These are phyloP conservation scores for Millerago galiae DNA, from an alignment of 805 yeast genomes.

Conservation along the genomic window DNA sequence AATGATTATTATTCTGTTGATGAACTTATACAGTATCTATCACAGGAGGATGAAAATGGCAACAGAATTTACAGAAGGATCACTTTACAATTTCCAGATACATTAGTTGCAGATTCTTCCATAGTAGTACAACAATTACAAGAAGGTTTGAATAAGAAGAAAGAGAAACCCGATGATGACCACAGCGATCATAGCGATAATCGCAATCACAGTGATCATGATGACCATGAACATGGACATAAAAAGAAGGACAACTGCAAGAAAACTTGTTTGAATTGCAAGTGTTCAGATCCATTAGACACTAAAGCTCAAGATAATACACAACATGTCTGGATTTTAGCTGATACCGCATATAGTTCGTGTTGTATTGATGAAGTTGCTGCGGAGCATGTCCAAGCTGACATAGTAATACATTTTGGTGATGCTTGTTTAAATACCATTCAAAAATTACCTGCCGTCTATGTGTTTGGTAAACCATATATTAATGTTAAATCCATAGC, in stretches of 20 bases:
- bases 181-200: constrained; percentile 1
- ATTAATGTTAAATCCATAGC: constrained; percentile 38
- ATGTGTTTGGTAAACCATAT: constrained; percentile 68
- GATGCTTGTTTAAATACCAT: constrained; percentile 88
- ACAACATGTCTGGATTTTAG: constrained; percentile 68
- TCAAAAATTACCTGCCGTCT: constrained; percentile 64
- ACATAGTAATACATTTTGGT: constrained; percentile 86
- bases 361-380: constrained; percentile 98
- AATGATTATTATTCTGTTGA: constrained; percentile 49
- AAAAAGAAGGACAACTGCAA: constrained; percentile 14
- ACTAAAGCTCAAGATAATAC: not conserved
- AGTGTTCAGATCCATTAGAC: constrained; percentile 20
- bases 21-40: constrained; percentile 37
- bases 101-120: constrained; percentile 70
- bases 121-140: constrained; percentile 54
- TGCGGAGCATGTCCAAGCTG: constrained; percentile 85
- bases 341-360: constrained; percentile 92
- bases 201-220: not conserved
- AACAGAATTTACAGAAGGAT: constrained; percentile 38
- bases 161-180: not conserved
- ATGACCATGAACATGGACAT: not conserved
- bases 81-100: constrained; percentile 90
- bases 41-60: constrained; percentile 24
- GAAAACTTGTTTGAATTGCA: constrained; percentile 17
- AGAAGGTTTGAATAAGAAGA: constrained; percentile 13